Evolutionary conservation across 2,329 filamentous ascomycete species (phyloP).

Genomic region (Diaporthe vaccinii): DNA sequence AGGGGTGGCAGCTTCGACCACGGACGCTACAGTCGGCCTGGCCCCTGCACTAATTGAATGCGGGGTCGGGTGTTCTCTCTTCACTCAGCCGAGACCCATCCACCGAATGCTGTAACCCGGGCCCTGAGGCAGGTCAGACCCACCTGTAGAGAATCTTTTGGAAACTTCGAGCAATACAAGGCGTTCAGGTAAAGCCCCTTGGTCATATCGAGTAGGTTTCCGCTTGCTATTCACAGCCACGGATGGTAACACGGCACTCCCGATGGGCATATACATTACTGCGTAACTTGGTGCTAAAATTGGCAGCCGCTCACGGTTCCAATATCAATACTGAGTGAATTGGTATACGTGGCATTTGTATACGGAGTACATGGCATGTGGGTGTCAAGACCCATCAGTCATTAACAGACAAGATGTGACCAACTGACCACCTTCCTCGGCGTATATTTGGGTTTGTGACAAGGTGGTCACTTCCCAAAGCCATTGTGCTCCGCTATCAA

Average conservation of each 20-base stretch:
- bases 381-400: neutral
- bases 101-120: slow-evolving; percentile 10
- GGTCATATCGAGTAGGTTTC: slow-evolving; percentile 16
- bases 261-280: slow-evolving; percentile 5
- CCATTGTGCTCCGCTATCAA: neutral
- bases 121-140: slow-evolving; percentile 22
- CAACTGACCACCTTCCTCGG: neutral
- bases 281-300: neutral
- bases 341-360: slow-evolving; percentile 10
- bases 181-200: neutral
- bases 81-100: slow-evolving; percentile 36
- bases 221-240: slow-evolving; percentile 10
- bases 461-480: neutral
- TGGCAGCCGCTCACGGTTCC: neutral
- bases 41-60: slow-evolving; percentile 33
- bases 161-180: slow-evolving; percentile 38
- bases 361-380: slow-evolving; percentile 17
- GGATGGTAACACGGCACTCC: slow-evolving; percentile 11
- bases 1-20: slow-evolving; percentile 38
- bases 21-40: slow-evolving; percentile 26
- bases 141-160: slow-evolving; percentile 32
- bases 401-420: neutral
- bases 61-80: slow-evolving; percentile 33
- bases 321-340: neutral
- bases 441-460: neutral